phyloP scores from a whole-genome alignment of 495 filamentous ascomycete species.

The Neurospora sp. region DNA sequence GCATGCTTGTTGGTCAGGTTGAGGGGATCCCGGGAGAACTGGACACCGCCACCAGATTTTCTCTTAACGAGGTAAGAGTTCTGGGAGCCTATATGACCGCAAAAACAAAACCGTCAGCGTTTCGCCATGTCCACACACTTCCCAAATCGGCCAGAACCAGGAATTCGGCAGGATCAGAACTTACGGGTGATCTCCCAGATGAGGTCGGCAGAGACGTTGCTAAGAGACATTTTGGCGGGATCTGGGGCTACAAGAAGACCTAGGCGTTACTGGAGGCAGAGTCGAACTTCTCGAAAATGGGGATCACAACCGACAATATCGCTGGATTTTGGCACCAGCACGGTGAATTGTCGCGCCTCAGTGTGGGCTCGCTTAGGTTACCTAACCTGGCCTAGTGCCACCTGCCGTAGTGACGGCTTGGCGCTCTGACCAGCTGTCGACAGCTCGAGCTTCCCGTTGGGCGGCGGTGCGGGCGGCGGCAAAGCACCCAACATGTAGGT shows the following conservation, averaged over 20 bases:
- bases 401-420: background rate
- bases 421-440: background rate
- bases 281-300: conserved; percentile 19
- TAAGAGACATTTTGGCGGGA: conserved; percentile 36
- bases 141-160: background rate
- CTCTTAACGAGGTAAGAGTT: conserved; percentile 88
- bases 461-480: background rate
- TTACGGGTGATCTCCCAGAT: conserved; percentile 86
- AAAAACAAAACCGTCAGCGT: conserved; percentile 1
- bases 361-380: conserved; percentile 38
- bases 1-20: conserved; percentile 85
- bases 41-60: conserved; percentile 59
- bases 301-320: background rate
- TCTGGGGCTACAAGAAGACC: conserved; percentile 19
- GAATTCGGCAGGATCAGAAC: conserved; percentile 22
- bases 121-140: background rate
- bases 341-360: conserved; percentile 16
- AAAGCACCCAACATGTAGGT: background rate
- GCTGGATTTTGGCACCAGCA: conserved; percentile 20
- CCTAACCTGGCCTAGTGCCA: conserved; percentile 21
- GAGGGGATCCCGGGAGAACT: conserved; percentile 87
- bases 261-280: conserved; percentile 13
- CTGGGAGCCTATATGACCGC: conserved; percentile 49
- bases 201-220: conserved; percentile 71
- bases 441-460: background rate